Base-by-base conservation (phyloP, 495 filamentous ascomycete genomes). In the Talaromyces borbonicus region DNA sequence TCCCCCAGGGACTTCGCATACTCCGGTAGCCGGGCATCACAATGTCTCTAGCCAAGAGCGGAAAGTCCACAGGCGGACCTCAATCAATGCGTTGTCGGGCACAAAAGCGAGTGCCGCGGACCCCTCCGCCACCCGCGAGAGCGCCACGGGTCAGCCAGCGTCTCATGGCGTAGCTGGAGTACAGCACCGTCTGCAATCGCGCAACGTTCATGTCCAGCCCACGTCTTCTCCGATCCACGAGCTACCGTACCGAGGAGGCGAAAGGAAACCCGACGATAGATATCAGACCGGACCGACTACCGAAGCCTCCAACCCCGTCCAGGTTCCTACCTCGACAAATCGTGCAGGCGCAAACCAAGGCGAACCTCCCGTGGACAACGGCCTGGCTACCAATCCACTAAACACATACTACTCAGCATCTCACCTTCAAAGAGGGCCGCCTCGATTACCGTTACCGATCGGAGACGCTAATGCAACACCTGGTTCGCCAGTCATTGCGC, bases 391-490 rank as follows among this genome's bases (percentile, higher is more conserved):
- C 29, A 69, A 70, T 32, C 66, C 71, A 36, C 54, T 55, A 47
- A 70, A 69, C 54, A 65, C 66, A 20, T 71, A 75, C 50, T 77
- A 75, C 53, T 67, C 59, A 36, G 66, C 72, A 23, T 61, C 67
- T 15, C 72, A 81, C 52, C 72, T 84, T 51, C 79, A 76, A 47
- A 79, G 85, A 15, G 35, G 43, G 1, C 89, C 90, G 32, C 90
- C 90, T 30, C 83, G 90, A 35, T 70, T 96, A 53, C 90, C 90
- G 35, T 74, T 96, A 45, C 88, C 90, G 22, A 94, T 96, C 52
- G 89, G 87, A 54, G 83, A 94, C 69, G 87, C 92, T 54, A 72
- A 81, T 12, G 81, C 87, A 52, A 85, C 81, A 1, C 89, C 89
- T 5, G 87, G 87, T 5, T 95, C 89, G 43, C 89, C 89, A 14